Evolutionary conservation across 805 yeast species (phyloP).

Genomic region (Candida easanensis): DNA sequence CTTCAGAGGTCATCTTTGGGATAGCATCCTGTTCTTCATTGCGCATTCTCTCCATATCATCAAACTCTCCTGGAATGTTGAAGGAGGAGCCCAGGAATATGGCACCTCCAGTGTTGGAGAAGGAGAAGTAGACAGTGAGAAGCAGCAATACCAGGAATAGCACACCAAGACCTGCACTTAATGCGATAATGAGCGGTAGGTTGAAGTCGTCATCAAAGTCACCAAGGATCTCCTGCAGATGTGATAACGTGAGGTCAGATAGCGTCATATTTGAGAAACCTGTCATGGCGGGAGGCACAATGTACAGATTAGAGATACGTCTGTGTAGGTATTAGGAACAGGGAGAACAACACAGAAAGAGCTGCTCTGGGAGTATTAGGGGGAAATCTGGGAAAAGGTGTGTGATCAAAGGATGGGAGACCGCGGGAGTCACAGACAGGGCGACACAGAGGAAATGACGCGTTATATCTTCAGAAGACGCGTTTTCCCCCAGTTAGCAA

Average conservation of each 20-base stretch:
- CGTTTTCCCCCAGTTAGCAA: no score
- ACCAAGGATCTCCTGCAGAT: conserved; percentile 7
- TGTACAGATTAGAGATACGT: no score
- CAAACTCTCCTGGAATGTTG: conserved; percentile 56
- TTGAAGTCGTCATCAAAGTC: conserved; percentile 26
- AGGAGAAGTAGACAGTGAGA: conserved; percentile 30
- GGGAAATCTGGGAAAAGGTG: no score
- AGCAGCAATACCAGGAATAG: conserved; percentile 31
- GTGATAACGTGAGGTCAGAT: not conserved
- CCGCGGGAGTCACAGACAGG: no score
- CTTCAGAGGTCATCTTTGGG: conserved; percentile 40
- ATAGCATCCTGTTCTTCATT: conserved; percentile 50
- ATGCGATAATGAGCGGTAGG: conserved; percentile 36
- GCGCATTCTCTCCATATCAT: conserved; percentile 63
- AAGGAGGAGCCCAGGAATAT: conserved; percentile 28
- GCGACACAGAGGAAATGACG: no score
- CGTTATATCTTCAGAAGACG: no score
- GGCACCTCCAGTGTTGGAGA: conserved; percentile 28
- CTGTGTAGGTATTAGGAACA: no score
- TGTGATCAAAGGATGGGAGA: no score
- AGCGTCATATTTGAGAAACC: not conserved
- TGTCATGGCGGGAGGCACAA: no score
- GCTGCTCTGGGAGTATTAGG: no score
- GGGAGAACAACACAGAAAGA: no score
- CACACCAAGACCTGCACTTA: conserved; percentile 36